phyloP scores from a whole-genome alignment of 495 filamentous ascomycete species.

The Penicillium atrosanguineum region DNA sequence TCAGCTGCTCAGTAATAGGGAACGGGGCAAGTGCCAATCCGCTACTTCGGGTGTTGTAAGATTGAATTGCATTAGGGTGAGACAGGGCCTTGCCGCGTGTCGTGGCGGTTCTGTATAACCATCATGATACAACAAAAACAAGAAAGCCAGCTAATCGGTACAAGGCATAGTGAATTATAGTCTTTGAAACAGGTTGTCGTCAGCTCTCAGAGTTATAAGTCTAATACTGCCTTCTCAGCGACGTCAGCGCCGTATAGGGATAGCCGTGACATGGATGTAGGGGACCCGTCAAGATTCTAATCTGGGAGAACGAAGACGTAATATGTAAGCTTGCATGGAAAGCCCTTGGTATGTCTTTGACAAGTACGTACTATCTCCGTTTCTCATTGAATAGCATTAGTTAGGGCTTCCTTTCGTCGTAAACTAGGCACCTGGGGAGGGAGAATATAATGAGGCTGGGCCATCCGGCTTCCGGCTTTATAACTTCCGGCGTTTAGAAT shows the following conservation, averaged over 20 bases:
- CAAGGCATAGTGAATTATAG: not conserved
- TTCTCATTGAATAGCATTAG: not conserved
- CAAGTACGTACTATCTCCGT: not conserved
- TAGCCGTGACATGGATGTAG: not conserved
- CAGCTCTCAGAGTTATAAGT: not conserved
- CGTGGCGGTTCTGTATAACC: not conserved
- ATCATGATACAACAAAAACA: not conserved
- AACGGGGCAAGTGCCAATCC: not conserved
- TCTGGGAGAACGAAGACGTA: not conserved
- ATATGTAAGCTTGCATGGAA: not conserved
- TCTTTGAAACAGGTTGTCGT: not conserved
- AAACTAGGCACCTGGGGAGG: not conserved
- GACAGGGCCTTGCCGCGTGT: not conserved
- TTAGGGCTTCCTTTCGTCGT: not conserved
- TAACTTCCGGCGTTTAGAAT: too few species aligned
- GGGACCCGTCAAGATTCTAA: not conserved
- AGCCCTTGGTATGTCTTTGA: not conserved
- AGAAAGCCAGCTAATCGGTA: not conserved
- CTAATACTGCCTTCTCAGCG: not conserved
- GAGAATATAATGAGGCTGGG: not conserved
- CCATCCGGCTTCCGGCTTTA: not conserved
- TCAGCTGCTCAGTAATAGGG: not conserved
- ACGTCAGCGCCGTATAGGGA: not conserved
- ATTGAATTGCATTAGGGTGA: not conserved
- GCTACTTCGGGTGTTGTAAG: not conserved